A percentile compares a stretch with the other conserved stretches of the same genome.
Conservation (phyloP, 2,329 filamentous ascomycete species). For the Zasmidium angulare region DNA sequence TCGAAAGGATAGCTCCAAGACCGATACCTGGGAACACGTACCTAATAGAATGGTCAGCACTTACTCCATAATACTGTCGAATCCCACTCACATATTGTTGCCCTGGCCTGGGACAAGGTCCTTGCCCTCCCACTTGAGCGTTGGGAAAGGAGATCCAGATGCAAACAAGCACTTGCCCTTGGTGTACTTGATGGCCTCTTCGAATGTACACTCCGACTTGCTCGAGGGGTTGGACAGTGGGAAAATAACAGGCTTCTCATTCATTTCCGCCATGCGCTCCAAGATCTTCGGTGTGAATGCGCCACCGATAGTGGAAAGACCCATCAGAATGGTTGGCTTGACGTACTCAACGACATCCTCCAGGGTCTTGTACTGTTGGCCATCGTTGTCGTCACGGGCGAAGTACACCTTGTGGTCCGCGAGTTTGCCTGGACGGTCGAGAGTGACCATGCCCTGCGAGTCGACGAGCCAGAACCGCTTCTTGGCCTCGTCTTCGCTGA, state of each 20-base stretch:
- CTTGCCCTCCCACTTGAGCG: constrained; percentile 53
- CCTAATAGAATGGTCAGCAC: constrained; percentile 2
- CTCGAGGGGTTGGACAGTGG: constrained; percentile 93
- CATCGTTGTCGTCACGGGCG: constrained; percentile 63
- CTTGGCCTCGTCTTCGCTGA: constrained; percentile 82
- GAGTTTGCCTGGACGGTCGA: constrained; percentile 88
- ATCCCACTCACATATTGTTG: constrained; percentile 61
- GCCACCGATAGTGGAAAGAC: constrained; percentile 89
- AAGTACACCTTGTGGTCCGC: constrained; percentile 79
- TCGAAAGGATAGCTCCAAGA: constrained; percentile 86
- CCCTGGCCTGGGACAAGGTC: constrained; percentile 58
- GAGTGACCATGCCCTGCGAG: constrained; percentile 83
- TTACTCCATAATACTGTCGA: neutral
- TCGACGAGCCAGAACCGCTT: constrained; percentile 97
- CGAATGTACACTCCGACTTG: constrained; percentile 97
- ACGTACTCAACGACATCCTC: constrained; percentile 93
- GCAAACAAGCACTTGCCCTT: constrained; percentile 83
- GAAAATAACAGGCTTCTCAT: constrained; percentile 75
- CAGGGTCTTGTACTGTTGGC: constrained; percentile 70
- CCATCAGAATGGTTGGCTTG: constrained; percentile 90
- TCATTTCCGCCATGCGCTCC: constrained; percentile 57
- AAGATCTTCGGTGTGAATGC: constrained; percentile 89
- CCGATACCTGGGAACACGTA: constrained; percentile 98
- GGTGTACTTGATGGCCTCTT: constrained; percentile 87
- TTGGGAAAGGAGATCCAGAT: constrained; percentile 87